Conservation (phyloP, 345 rosid genomes). For the Pistacia integerrima region DNA sequence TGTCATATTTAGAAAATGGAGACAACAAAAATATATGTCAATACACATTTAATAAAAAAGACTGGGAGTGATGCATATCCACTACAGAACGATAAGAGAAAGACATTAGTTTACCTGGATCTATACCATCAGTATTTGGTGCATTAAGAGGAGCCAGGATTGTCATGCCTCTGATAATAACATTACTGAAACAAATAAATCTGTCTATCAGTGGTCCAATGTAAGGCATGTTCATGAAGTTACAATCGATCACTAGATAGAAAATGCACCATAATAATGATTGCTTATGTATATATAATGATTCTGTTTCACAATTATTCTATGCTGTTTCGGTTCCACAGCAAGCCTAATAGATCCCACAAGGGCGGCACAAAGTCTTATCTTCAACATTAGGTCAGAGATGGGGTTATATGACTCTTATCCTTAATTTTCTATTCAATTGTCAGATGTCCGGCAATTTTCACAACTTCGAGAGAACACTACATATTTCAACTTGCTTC, state of each 20-base stretch:
- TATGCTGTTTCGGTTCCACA: not conserved
- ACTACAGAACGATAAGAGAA: not conserved
- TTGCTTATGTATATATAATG: not conserved
- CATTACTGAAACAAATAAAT: slow-evolving; percentile 53
- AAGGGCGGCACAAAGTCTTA: not conserved
- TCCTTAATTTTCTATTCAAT: too few relatives aligned
- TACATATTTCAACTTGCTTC: not conserved
- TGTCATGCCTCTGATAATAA: slow-evolving; percentile 77
- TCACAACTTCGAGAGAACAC: too few relatives aligned
- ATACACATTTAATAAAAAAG: not conserved
- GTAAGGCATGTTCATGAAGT: not conserved
- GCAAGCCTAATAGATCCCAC: not conserved
- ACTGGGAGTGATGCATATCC: slow-evolving; percentile 27
- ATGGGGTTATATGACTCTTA: not conserved
- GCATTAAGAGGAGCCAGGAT: slow-evolving; percentile 93
- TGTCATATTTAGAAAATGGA: slow-evolving; percentile 19
- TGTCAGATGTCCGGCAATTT: too few relatives aligned
- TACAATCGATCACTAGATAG: too few relatives aligned
- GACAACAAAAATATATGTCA: not conserved
- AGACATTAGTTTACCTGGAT: slow-evolving; percentile 61
- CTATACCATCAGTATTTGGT: slow-evolving; percentile 98
- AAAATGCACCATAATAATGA: not conserved
- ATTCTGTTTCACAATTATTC: not conserved
- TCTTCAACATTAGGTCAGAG: not conserved
- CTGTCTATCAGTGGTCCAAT: slow-evolving; percentile 13